phyloP scores from a whole-genome alignment of 2,329 filamentous ascomycete genomes.

The Penicillium frequentans region DNA sequence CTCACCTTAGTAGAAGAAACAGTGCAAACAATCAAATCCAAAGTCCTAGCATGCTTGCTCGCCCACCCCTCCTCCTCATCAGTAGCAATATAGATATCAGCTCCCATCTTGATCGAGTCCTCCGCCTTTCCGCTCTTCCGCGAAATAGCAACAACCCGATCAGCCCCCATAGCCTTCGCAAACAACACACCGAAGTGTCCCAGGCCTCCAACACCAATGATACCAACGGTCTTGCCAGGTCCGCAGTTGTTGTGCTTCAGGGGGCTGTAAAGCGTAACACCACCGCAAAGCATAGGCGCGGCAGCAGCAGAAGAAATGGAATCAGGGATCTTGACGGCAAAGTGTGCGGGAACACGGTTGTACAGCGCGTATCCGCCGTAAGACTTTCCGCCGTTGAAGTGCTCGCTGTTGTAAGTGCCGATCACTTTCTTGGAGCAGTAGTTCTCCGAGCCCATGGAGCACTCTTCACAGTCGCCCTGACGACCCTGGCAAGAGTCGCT shows the following conservation, averaged over 20 bases:
- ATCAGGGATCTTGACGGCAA: conserved; percentile 60
- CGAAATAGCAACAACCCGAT: conserved; percentile 60
- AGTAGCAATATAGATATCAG: conserved; percentile 57
- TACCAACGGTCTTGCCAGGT: conserved; percentile 69
- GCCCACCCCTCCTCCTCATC: conserved; percentile 57
- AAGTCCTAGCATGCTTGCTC: conserved; percentile 46
- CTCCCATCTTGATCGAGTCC: conserved; percentile 58
- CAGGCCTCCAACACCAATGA: conserved; percentile 72
- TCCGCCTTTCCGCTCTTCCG: conserved; percentile 51
- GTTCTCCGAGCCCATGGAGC: conserved; percentile 44
- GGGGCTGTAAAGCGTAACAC: conserved; percentile 72
- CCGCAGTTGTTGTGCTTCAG: conserved; percentile 67
- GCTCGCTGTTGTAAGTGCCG: conserved; percentile 34
- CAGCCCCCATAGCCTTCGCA: conserved; percentile 69
- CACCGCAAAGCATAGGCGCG: conserved; percentile 76
- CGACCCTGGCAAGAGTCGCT: conserved; percentile 53
- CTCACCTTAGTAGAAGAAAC: conserved; percentile 53
- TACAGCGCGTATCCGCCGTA: conserved; percentile 67
- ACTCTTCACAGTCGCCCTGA: conserved; percentile 54
- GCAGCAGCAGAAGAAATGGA: conserved; percentile 51
- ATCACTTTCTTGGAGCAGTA: conserved; percentile 33
- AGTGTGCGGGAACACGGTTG: conserved; percentile 57
- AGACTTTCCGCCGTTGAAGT: conserved; percentile 57
- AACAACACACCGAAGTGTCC: conserved; percentile 73
- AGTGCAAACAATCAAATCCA: conserved; percentile 60